Evolutionary conservation across 768 basidiomycete genomes (phyloP).

Genomic region (Pluteus cervinus): DNA sequence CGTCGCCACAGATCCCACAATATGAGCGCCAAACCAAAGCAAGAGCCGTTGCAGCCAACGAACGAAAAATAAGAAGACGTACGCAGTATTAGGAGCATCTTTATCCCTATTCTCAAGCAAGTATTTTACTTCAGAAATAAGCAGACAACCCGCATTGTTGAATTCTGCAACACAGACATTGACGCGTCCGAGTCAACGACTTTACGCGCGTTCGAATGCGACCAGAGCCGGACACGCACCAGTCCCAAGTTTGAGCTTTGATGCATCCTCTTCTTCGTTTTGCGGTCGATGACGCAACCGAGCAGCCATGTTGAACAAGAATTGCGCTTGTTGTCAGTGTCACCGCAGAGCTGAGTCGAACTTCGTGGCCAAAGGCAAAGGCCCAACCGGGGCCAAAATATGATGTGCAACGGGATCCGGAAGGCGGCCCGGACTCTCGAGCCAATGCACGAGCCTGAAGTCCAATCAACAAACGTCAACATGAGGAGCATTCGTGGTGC

Average conservation of each 20-base stretch:
- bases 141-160: constrained; percentile 84
- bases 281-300: constrained; percentile 60
- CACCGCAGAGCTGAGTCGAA: too few relatives aligned
- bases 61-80: constrained; percentile 23
- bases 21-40: too few relatives aligned
- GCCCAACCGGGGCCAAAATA: too few relatives aligned
- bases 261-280: constrained; percentile 80
- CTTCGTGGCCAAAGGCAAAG: too few relatives aligned
- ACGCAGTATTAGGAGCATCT: constrained; percentile 86
- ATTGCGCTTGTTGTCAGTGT: too few relatives aligned
- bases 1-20: too few relatives aligned
- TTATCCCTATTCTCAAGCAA: constrained; percentile 83
- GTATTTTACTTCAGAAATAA: constrained; percentile 91
- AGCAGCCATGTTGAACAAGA: constrained; percentile 45
- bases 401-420: too few relatives aligned
- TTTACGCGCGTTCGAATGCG: constrained; percentile 1
- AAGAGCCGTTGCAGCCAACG: too few relatives aligned
- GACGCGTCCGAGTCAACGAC: neutral
- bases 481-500: too few relatives aligned
- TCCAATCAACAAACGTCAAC: constrained; percentile 1
- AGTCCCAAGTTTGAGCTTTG: constrained; percentile 74
- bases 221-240: constrained; percentile 33
- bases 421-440: too few relatives aligned
- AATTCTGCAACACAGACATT: constrained; percentile 74
- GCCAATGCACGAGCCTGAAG: too few relatives aligned